phyloP scores from a whole-genome alignment of 2,329 filamentous ascomycete species.

The Sporothrix humicola region DNA sequence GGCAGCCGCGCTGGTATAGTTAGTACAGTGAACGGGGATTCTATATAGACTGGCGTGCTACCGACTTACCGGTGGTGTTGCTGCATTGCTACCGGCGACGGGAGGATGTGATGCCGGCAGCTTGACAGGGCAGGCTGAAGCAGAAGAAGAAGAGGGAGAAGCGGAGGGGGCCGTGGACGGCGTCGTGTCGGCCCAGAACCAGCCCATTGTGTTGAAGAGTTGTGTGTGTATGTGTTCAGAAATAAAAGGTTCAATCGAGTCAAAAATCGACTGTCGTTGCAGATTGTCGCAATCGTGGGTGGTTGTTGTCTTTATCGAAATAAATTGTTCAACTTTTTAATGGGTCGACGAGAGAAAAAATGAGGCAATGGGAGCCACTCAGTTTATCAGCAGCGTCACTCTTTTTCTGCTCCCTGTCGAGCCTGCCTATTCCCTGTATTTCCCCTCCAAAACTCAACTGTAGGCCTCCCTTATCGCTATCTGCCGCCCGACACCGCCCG shows the following conservation, averaged over 20 bases:
- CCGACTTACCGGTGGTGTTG: conserved; percentile 51
- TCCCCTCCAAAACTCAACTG: not conserved
- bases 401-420: not conserved
- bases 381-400: conserved; percentile 32
- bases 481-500: conserved; percentile 36
- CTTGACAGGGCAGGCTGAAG: conserved; percentile 32
- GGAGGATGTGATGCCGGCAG: conserved; percentile 36
- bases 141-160: conserved; percentile 2
- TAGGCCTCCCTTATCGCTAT: conserved; percentile 17
- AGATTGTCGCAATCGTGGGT: not conserved
- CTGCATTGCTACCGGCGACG: conserved; percentile 38
- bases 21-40: no score
- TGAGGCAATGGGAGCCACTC: conserved; percentile 31
- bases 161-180: conserved; percentile 39
- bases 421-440: not conserved
- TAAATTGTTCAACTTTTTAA: not conserved
- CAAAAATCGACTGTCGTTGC: not conserved
- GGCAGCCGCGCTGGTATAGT: conserved; percentile 55
- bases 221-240: not conserved
- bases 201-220: conserved; percentile 56
- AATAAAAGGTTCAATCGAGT: conserved; percentile 2
- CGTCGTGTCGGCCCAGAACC: conserved; percentile 66
- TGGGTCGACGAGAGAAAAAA: conserved; percentile 21
- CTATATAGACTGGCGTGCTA: no score
- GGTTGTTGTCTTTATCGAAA: not conserved